Percentiles rank a stretch among this genome's conserved stretches.
Conservation (phyloP, 192 early-diverging fungal genomes). For the Coemansia sp. region DNA sequence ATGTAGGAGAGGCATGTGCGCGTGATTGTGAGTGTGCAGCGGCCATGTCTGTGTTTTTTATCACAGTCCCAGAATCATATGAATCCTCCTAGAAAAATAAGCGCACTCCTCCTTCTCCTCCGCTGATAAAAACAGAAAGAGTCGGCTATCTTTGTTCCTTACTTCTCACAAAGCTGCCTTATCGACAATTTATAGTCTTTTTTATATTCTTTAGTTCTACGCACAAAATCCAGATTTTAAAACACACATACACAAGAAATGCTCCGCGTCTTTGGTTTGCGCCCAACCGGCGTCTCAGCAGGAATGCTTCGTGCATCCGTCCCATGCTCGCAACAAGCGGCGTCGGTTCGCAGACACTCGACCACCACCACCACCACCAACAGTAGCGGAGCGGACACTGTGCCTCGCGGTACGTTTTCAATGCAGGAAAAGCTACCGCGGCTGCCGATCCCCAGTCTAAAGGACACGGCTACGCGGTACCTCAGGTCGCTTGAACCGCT, state of each 20-base stretch:
- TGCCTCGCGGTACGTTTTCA: constrained; percentile 56
- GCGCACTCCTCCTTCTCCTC: too few relatives aligned
- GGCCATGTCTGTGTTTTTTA: too few relatives aligned
- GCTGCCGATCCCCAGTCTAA: constrained; percentile 82
- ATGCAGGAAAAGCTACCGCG: constrained; percentile 74
- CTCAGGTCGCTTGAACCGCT: constrained; percentile 73
- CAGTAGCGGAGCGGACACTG: not conserved
- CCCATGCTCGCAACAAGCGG: not conserved
- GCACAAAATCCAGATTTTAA: too few relatives aligned
- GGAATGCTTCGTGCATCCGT: not conserved
- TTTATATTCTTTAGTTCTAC: too few relatives aligned
- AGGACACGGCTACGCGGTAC: constrained; percentile 78
- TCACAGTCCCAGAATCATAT: too few relatives aligned
- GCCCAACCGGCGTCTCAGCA: not conserved
- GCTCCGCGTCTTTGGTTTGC: not conserved
- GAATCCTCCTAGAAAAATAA: too few relatives aligned
- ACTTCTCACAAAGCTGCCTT: too few relatives aligned
- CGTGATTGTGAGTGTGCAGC: too few relatives aligned
- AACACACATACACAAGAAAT: not conserved
- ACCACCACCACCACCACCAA: not conserved
- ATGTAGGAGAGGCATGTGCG: too few relatives aligned
- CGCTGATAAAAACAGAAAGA: too few relatives aligned
- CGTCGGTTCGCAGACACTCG: constrained; percentile 3
- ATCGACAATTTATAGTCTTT: too few relatives aligned
- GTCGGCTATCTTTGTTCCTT: too few relatives aligned